Conservation (phyloP, 1,284 basidiomycete species). For the Anthracocystis setariae region DNA sequence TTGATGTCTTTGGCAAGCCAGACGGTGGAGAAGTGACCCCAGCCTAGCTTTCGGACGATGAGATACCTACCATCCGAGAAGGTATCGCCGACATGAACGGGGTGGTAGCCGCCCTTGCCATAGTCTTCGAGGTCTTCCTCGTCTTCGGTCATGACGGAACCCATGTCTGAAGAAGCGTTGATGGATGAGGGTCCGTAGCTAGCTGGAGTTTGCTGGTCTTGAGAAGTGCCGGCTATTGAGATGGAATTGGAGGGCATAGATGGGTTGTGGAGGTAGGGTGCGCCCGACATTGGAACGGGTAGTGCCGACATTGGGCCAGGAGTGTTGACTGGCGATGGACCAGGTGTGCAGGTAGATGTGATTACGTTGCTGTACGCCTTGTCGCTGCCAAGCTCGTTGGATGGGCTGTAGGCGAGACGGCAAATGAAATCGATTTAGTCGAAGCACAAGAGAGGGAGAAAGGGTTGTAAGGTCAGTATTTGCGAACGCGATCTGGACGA, state of each 20-base stretch:
- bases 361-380: constrained; percentile 52
- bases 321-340: constrained; percentile 51
- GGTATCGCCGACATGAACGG: constrained; percentile 91
- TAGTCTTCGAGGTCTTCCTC: constrained; percentile 70
- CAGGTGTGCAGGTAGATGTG: constrained; percentile 54
- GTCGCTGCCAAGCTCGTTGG: constrained; percentile 25
- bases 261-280: constrained; percentile 29
- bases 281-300: constrained; percentile 46
- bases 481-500: no score
- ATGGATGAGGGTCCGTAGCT: constrained; percentile 46
- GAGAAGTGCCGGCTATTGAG: constrained; percentile 42
- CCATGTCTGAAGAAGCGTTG: constrained; percentile 52
- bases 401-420: constrained; percentile 22
- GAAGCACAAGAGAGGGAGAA: no score
- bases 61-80: constrained; percentile 89
- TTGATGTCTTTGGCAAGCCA: constrained; percentile 72
- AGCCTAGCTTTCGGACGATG: constrained; percentile 94
- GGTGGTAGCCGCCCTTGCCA: constrained; percentile 79
- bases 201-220: constrained; percentile 36
- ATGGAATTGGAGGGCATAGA: constrained; percentile 38
- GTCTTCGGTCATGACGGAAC: constrained; percentile 68
- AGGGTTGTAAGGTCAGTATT: neutral
- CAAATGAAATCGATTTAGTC: neutral
- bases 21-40: constrained; percentile 86
- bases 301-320: constrained; percentile 40